Conservation (phyloP, 164 flowering plant genomes). For the Warburgia ugandensis region DNA sequence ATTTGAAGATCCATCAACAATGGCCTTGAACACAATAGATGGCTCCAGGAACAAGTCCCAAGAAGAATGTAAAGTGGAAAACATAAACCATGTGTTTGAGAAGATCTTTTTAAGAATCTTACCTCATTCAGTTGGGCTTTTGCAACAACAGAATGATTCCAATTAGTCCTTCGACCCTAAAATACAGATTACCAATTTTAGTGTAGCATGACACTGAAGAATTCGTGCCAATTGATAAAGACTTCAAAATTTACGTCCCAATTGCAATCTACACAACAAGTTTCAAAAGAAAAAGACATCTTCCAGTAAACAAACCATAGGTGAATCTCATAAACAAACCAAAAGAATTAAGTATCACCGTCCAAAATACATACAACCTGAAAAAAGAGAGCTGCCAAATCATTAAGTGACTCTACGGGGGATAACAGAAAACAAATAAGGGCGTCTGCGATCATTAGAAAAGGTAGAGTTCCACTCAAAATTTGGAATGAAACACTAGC, state of each 20-base stretch:
- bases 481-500: too few relatives aligned
- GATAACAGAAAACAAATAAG: too few relatives aligned
- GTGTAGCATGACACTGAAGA: not conserved
- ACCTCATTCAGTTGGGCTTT: constrained; percentile 56
- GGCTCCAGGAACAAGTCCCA: constrained; percentile 20
- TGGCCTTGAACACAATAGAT: constrained; percentile 44
- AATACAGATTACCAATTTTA: not conserved
- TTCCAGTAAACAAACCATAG: too few relatives aligned
- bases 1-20: constrained; percentile 41
- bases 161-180: constrained; percentile 27
- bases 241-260: not conserved
- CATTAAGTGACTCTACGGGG: too few relatives aligned
- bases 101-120: constrained; percentile 22
- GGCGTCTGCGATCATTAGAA: too few relatives aligned
- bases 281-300: too few relatives aligned
- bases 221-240: not conserved
- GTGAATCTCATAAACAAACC: too few relatives aligned
- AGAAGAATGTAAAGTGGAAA: constrained; percentile 13
- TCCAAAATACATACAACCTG: too few relatives aligned
- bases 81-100: constrained; percentile 23
- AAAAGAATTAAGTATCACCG: too few relatives aligned
- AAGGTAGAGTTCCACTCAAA: too few relatives aligned
- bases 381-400: too few relatives aligned
- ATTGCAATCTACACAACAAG: not conserved
- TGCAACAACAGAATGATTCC: constrained; percentile 23